Conservation (phyloP, 2,329 filamentous ascomycete species). For the Fusarium globosum region DNA sequence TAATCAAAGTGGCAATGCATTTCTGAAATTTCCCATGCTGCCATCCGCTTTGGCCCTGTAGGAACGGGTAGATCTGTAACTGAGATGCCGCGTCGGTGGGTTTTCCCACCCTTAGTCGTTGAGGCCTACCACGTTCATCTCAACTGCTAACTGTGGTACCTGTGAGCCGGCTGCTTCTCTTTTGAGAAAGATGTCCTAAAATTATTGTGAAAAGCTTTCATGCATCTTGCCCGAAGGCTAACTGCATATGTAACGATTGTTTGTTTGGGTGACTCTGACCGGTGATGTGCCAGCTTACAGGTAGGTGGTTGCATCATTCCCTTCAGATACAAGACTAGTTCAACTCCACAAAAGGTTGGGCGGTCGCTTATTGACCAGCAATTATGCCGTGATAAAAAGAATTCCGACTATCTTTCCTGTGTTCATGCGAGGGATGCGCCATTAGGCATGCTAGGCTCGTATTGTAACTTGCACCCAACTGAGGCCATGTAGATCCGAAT, state of each 20-base stretch:
- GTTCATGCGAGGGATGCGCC: slow-evolving; percentile 3
- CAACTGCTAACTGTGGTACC: slow-evolving; percentile 1
- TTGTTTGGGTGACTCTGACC: slow-evolving; percentile 28
- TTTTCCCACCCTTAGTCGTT: slow-evolving; percentile 18
- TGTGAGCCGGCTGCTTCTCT: slow-evolving; percentile 1
- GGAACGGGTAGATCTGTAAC: slow-evolving; percentile 3
- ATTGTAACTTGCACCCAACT: background rate
- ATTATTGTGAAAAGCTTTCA: slow-evolving; percentile 22
- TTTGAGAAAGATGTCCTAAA: slow-evolving; percentile 11
- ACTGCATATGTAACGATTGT: slow-evolving; percentile 34
- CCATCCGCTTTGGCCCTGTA: slow-evolving; percentile 7
- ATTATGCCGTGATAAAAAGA: slow-evolving; percentile 8
- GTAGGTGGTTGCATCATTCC: slow-evolving; percentile 28
- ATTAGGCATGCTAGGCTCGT: background rate
- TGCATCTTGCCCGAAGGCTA: slow-evolving; percentile 30
- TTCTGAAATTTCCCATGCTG: slow-evolving; percentile 16
- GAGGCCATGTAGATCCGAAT: slow-evolving; percentile 11
- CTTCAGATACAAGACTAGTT: slow-evolving; percentile 20
- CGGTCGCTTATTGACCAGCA: slow-evolving; percentile 11
- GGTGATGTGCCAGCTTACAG: slow-evolving; percentile 23
- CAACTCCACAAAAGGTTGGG: slow-evolving; percentile 5
- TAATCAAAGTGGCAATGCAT: slow-evolving; percentile 24
- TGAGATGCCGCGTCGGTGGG: background rate
- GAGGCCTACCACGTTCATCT: slow-evolving; percentile 23
- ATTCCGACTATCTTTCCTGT: background rate